Evolutionary conservation across 2,329 filamentous ascomycete genomes (phyloP).

Genomic region (Ophiostoma sp.): DNA sequence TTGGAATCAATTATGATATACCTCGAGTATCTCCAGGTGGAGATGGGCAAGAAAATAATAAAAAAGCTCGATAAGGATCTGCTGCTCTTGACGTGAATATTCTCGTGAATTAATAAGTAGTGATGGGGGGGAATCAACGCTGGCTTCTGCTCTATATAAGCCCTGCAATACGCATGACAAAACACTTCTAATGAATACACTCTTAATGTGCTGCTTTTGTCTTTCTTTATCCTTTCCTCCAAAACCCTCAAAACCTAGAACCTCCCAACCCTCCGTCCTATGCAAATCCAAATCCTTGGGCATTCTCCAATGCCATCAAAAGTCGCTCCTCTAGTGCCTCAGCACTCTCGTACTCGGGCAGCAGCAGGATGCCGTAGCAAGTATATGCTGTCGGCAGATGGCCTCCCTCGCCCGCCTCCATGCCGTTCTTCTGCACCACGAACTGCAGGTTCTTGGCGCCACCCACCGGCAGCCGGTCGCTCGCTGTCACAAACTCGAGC

Average conservation of each 20-base stretch:
- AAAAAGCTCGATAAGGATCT: not conserved
- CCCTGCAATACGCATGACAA: constrained; percentile 5
- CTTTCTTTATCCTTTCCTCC: not conserved
- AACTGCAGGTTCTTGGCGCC: constrained; percentile 80
- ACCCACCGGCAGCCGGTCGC: constrained; percentile 81
- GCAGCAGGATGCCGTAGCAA: constrained; percentile 80
- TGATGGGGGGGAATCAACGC: not conserved
- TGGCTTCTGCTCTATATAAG: constrained; percentile 4
- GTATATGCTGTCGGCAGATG: constrained; percentile 82
- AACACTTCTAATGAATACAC: not conserved
- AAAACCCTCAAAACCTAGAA: not conserved
- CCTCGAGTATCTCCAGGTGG: constrained; percentile 2
- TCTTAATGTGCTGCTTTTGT: not conserved
- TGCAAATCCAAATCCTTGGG: constrained; percentile 81
- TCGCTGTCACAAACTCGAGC: constrained; percentile 92
- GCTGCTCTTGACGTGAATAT: not conserved
- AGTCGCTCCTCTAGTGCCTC: constrained; percentile 69
- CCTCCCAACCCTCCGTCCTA: constrained; percentile 34
- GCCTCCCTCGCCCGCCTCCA: constrained; percentile 49
- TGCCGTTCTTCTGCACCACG: constrained; percentile 71
- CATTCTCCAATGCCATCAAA: constrained; percentile 80
- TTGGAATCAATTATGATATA: not conserved
- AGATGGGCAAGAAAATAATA: not conserved
- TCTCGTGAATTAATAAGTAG: not conserved
- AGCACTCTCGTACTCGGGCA: constrained; percentile 74